phyloP scores from a whole-genome alignment of 73 alveolate genomes.

The Symbiodinium natans region DNA sequence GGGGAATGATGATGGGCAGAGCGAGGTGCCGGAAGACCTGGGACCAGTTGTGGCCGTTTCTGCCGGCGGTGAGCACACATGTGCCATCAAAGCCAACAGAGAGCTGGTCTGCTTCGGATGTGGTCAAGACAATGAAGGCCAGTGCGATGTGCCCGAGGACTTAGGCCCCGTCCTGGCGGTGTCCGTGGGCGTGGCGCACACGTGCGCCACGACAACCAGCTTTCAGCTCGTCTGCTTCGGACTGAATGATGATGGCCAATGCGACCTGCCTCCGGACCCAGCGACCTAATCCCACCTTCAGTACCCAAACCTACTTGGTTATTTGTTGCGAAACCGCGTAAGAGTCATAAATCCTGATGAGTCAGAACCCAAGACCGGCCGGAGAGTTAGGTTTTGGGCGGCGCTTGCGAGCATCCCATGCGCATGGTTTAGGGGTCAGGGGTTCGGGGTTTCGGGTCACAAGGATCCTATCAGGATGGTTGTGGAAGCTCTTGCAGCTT shows the following conservation, averaged over 20 bases:
- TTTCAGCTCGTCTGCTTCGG: not conserved
- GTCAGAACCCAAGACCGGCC: not conserved
- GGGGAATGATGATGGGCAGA: not conserved
- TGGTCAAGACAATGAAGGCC: not conserved
- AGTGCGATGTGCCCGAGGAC: not conserved
- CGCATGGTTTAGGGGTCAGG: too few species aligned
- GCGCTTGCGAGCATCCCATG: too few species aligned
- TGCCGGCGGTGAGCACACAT: not conserved
- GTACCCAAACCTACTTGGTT: too few species aligned
- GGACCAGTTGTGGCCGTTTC: not conserved
- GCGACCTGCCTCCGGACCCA: not conserved
- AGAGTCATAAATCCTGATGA: too few species aligned
- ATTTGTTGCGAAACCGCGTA: too few species aligned
- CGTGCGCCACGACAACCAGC: not conserved
- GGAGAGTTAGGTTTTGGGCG: not conserved
- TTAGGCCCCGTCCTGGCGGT: not conserved
- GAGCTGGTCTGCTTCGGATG: not conserved
- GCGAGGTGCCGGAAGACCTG: not conserved
- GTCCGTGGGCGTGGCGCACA: not conserved
- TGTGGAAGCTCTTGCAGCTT: too few species aligned
- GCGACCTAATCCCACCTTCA: too few species aligned
- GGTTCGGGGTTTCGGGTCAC: too few species aligned
- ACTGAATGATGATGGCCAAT: conserved; percentile 4
- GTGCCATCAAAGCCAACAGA: not conserved
- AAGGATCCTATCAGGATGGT: too few species aligned